These are phyloP conservation scores for Xerocomellus chrysenteron DNA, from an alignment of 768 basidiomycete genomes.

Conservation along the genomic window DNA sequence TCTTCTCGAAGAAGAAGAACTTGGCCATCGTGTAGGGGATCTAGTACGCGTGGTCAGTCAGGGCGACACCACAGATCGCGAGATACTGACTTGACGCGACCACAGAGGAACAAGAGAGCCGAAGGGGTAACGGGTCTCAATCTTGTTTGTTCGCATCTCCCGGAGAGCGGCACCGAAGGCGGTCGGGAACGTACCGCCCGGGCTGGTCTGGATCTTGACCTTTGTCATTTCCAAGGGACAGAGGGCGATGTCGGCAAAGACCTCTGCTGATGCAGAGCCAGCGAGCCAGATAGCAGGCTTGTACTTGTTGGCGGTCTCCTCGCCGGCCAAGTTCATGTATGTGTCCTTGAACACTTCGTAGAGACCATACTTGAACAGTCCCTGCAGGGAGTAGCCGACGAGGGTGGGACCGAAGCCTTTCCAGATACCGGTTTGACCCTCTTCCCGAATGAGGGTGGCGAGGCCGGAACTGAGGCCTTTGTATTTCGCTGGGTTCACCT, in stretches of 20 bases:
- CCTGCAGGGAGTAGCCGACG: conserved; percentile 92
- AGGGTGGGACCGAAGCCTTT: conserved; percentile 94
- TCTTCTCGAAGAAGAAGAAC: conserved; percentile 94
- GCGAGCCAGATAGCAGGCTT: conserved; percentile 91
- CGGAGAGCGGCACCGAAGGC: conserved; percentile 66
- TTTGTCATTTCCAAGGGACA: conserved; percentile 95
- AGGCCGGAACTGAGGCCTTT: conserved; percentile 62
- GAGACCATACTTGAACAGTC: conserved; percentile 98
- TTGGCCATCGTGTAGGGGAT: conserved; percentile 99
- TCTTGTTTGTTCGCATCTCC: conserved; percentile 64
- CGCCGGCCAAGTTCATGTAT: conserved; percentile 88
- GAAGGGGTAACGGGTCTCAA: conserved; percentile 81
- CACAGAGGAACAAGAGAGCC: conserved; percentile 83
- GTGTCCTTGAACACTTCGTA: conserved; percentile 95
- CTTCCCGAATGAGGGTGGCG: conserved; percentile 68
- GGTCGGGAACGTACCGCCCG: conserved; percentile 73
- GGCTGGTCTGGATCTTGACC: conserved; percentile 85
- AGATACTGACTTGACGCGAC: conserved; percentile 70
- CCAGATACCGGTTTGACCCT: conserved; percentile 85
- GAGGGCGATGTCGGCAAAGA: conserved; percentile 94
- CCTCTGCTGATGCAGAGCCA: conserved; percentile 91
- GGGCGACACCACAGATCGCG: too few relatives aligned
- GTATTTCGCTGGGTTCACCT: conserved; percentile 81
- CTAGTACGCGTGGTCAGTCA: conserved; percentile 36
- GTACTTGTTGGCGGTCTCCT: conserved; percentile 75